Evolutionary conservation across 2,329 filamentous ascomycete genomes (phyloP).

Genomic region (Alternaria angustiovoidea): DNA sequence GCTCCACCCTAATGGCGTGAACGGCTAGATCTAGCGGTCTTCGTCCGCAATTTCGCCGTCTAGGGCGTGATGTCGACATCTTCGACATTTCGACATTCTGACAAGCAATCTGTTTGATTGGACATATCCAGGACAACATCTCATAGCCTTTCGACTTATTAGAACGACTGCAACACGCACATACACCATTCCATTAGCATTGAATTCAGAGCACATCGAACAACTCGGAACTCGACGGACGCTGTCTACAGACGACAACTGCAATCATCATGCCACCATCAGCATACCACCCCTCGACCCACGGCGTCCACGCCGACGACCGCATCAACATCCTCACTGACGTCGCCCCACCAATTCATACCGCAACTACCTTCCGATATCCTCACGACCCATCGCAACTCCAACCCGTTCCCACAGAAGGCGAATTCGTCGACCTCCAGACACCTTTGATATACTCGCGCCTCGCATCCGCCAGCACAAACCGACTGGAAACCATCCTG

Average conservation of each 20-base stretch:
- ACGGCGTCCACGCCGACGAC: conserved; percentile 84
- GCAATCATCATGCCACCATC: conserved; percentile 13
- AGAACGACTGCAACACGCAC: background rate
- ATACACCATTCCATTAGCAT: background rate
- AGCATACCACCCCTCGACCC: conserved; percentile 67
- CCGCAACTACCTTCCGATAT: conserved; percentile 92
- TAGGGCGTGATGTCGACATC: conserved; percentile 29
- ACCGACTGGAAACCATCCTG: conserved; percentile 85
- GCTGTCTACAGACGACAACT: background rate
- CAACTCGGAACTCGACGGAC: background rate
- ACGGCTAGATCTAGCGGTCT: conserved; percentile 13
- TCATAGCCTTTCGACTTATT: background rate
- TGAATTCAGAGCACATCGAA: background rate
- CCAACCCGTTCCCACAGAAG: conserved; percentile 58
- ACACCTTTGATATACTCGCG: conserved; percentile 76
- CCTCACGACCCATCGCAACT: conserved; percentile 73
- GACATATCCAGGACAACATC: background rate
- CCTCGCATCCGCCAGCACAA: conserved; percentile 76
- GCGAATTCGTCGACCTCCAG: conserved; percentile 35
- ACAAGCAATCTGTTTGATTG: background rate
- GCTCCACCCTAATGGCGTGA: conserved; percentile 17
- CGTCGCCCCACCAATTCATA: conserved; percentile 87
- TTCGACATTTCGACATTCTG: background rate
- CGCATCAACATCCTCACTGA: conserved; percentile 75
- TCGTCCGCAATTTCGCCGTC: conserved; percentile 4